Conservation (phyloP, 352 stramenopile genomes). For the Globisporangium spiculum region DNA sequence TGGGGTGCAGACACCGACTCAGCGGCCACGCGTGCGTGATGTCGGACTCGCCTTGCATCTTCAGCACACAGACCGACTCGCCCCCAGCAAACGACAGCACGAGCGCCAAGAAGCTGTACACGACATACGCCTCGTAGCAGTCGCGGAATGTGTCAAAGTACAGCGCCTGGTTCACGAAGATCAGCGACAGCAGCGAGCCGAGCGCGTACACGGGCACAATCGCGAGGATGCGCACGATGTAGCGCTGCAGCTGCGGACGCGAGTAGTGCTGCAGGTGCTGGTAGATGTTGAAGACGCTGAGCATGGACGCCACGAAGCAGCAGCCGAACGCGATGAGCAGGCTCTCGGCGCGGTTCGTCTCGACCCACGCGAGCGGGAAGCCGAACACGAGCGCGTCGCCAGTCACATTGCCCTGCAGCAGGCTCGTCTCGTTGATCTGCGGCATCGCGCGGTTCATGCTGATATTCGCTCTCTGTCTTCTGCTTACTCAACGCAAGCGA, state of each 20-base stretch:
- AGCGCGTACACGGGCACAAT: constrained; percentile 87
- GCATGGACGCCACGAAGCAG: constrained; percentile 47
- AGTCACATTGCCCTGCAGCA: constrained; percentile 65
- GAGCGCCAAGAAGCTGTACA: constrained; percentile 91
- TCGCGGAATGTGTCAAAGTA: constrained; percentile 89
- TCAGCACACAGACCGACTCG: constrained; percentile 85
- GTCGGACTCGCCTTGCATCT: constrained; percentile 83
- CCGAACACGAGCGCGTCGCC: constrained; percentile 57
- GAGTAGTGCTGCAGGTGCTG: constrained; percentile 85
- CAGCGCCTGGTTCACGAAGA: constrained; percentile 75
- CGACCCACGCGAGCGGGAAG: constrained; percentile 65
- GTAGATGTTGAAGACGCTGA: constrained; percentile 86
- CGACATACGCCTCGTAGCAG: constrained; percentile 91
- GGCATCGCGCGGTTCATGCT: constrained; percentile 14
- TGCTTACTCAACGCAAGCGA: background rate
- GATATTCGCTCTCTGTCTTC: background rate
- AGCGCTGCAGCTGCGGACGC: constrained; percentile 77
- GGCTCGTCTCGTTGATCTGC: constrained; percentile 61
- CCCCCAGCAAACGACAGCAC: constrained; percentile 88
- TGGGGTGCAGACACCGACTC: constrained; percentile 65
- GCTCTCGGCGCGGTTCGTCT: constrained; percentile 54
- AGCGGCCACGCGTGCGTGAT: constrained; percentile 83
- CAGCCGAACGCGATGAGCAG: constrained; percentile 59
- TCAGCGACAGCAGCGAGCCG: constrained; percentile 77
- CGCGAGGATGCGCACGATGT: constrained; percentile 87